These are phyloP conservation scores for Jasminum sambac DNA, from an alignment of 257 asterid species.

Conservation along the genomic window DNA sequence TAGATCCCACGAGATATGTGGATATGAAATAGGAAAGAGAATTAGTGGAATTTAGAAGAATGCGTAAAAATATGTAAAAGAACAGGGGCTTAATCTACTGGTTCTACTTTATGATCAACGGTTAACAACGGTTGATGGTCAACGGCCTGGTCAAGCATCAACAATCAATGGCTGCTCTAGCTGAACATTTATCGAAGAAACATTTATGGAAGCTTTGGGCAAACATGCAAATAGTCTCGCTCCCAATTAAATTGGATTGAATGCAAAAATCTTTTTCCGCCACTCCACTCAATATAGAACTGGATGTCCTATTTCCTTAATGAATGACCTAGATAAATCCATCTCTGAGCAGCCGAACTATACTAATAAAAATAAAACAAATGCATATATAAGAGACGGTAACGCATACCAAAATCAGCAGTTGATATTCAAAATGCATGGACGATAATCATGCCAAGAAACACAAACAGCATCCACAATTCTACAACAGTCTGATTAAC, in stretches of 20 bases:
- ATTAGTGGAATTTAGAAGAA: no score
- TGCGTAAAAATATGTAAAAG: no score
- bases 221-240: neutral
- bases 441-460: neutral
- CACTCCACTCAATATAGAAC: neutral
- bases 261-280: neutral
- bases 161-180: no score
- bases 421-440: neutral
- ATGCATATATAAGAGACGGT: neutral
- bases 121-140: no score
- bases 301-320: neutral
- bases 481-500: neutral
- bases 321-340: neutral
- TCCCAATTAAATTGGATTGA: neutral
- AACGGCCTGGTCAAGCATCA: no score
- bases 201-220: no score
- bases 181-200: no score
- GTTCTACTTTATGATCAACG: no score
- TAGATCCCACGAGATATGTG: no score
- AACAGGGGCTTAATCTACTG: no score
- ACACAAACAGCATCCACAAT: neutral
- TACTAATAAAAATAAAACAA: neutral
- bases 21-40: no score
- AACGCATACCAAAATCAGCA: neutral
- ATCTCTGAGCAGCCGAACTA: neutral